Evolutionary conservation across 2,329 filamentous ascomycete genomes (phyloP), one percentile per base, ranked within the genome.

Genomic region (Scytalidium lignicola): DNA sequence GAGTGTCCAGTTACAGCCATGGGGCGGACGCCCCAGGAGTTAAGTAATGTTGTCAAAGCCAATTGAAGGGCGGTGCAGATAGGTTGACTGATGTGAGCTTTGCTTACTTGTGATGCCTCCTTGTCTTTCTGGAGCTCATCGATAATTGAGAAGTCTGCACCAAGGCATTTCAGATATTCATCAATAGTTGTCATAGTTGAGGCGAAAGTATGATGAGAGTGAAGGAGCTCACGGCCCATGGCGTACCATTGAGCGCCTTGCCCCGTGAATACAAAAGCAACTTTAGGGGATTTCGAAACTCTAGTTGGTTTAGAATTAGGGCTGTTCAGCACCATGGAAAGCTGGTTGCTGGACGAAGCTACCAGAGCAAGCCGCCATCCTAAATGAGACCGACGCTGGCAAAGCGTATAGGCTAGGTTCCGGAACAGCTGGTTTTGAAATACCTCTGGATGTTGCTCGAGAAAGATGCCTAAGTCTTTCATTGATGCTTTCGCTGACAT

Each of bases 41-140:
- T 32, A 0, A 79, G 61, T 2, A 78, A 62, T 13, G 71, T 62
- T 0, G 72, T 66, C 1, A 78, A 57, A 1, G 67, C 48, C 18
- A 79, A 60, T 55, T 79, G 76, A 2, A 79, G 51, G 0, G 74
- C 71, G 0, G 73, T 74, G 50, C 66, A 72, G 64, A 69, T 60
- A 50, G 72, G 71, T 55, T 74, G 71, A 2, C 64, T 57, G 18
- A 57, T 41, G 17, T 46, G 75, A 47, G 50, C 54, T 41, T 54
- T 44, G 12, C 23, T 41, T n/a, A 59, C 28, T 0, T 44, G 50
- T 19, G 54, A 57, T 10, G 39, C 23, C 50, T 57, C 47, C 55
- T 51, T 5, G 49, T 58, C 29, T 46, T 55, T 21, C 48, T 56
- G 46, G 51, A 64, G n/a, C 50, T 61, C 47, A 44, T 55, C 21